A percentile compares a stretch with the other conserved stretches of the same genome.
Evolutionary conservation across 2,329 filamentous ascomycete genomes (phyloP).

Genomic region (Cladosporium sp.): DNA sequence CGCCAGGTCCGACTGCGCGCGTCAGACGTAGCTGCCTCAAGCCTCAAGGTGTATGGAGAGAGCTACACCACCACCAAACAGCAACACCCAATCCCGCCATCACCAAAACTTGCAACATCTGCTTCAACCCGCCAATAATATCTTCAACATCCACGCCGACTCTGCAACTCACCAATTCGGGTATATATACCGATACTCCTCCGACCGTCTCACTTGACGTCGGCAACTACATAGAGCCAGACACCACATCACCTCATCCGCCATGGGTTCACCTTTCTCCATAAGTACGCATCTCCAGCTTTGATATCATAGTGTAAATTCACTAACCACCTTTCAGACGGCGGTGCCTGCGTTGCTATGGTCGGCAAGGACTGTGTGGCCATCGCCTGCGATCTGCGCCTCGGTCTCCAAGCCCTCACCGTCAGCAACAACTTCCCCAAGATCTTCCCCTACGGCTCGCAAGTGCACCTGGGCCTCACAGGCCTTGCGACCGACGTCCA

Average conservation of each 20-base stretch:
- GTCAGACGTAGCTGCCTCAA: slow-evolving; percentile 20
- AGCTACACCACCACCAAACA: slow-evolving; percentile 14
- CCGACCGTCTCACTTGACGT: slow-evolving; percentile 15
- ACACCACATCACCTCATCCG: slow-evolving; percentile 20
- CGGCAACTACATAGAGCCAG: slow-evolving; percentile 4
- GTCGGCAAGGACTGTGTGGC: slow-evolving; percentile 99
- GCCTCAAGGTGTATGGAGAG: background rate
- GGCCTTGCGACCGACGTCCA: slow-evolving; percentile 94
- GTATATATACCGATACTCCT: background rate
- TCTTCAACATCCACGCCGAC: background rate
- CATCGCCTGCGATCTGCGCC: slow-evolving; percentile 97
- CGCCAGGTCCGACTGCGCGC: slow-evolving; percentile 21
- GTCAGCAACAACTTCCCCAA: slow-evolving; percentile 99
- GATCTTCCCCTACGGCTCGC: slow-evolving; percentile 91
- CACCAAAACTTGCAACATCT: background rate
- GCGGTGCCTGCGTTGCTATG: slow-evolving; percentile 97
- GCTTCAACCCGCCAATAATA: background rate
- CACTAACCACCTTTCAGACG: slow-evolving; percentile 55
- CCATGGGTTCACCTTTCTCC: slow-evolving; percentile 85
- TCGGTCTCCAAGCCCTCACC: slow-evolving; percentile 93
- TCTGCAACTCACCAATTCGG: background rate
- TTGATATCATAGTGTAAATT: background rate
- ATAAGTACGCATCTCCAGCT: slow-evolving; percentile 70
- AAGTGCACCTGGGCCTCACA: slow-evolving; percentile 92
- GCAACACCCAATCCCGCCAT: slow-evolving; percentile 3